Evolutionary conservation across 2,329 filamentous ascomycete species (phyloP), one percentile per base, ranked within the genome.

Genomic region (Rugonectria rugulosa): DNA sequence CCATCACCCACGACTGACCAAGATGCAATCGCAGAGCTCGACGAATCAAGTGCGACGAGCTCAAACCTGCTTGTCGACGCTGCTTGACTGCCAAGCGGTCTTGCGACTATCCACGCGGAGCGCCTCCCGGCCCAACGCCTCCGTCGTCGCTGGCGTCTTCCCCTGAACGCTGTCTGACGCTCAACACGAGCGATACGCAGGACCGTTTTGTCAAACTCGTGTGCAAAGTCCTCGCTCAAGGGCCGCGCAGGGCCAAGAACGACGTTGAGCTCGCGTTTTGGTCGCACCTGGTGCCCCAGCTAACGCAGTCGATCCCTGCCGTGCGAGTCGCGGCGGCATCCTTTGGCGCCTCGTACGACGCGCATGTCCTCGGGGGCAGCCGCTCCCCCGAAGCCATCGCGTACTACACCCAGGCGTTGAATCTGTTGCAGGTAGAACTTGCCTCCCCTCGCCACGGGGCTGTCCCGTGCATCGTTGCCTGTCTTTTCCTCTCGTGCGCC

Each of bases 21-120:
- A 2, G n/a, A 38, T 21, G 14, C n/a, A 20, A 21, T 4, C 1
- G n/a, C n/a, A 65, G 63, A 40, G 46, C 60, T 10, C 34, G 63
- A 5, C 63, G 63, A 29, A 40, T 65, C 6, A 65, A 65, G 17
- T 65, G 63, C 6, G 63, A 65, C 46, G 63, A 65, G 2, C 24
- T 38, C 0, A 65, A 65, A 4, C 63, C 63, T 4, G 23, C 32
- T 3, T 65, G 63, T 20, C 43, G 49, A 17, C 58, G 62, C 0
- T 65, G 62, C 24, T 23, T 53, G 27, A 51, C 42, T 10, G 48
- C 62, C 2, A 58, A 53, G 15, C 53, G 58, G 4, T 19, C 49
- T 4, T 65, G 63, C 1, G 50, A 49, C 4, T 65, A 65, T 20
- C 60, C 62, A 3, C 37, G 2, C 6, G 58, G 56, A 19, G 60